Percentiles rank a stretch among this genome's conserved stretches.
Evolutionary conservation across 352 stramenopile species (phyloP).

Genomic region (Globisporangium ultimum): DNA sequence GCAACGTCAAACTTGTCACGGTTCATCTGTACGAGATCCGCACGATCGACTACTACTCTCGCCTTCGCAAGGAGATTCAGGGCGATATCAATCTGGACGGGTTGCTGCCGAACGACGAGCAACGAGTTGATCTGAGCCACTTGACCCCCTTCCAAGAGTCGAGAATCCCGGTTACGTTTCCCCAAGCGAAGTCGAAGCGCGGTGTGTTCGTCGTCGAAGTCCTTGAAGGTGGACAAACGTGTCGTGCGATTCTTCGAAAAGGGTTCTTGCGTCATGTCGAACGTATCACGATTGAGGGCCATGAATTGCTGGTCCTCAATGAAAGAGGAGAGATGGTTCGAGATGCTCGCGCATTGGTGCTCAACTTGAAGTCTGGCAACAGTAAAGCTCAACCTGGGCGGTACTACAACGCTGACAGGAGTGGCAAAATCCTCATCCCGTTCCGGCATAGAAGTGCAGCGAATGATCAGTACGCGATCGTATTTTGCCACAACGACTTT

Average conservation of each 20-base stretch:
- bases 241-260: slow-evolving; percentile 53
- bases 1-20: slow-evolving; percentile 51
- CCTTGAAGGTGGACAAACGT: slow-evolving; percentile 49
- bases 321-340: slow-evolving; percentile 34
- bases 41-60: slow-evolving; percentile 58
- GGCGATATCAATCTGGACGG: slow-evolving; percentile 55
- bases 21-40: slow-evolving; percentile 66
- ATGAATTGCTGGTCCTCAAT: slow-evolving; percentile 51
- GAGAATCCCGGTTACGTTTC: slow-evolving; percentile 29
- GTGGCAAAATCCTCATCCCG: slow-evolving; percentile 36
- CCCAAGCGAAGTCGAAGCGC: slow-evolving; percentile 18
- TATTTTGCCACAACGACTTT: slow-evolving; percentile 37
- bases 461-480: slow-evolving; percentile 37
- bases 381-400: slow-evolving; percentile 33
- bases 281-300: slow-evolving; percentile 34
- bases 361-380: slow-evolving; percentile 28
- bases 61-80: slow-evolving; percentile 39
- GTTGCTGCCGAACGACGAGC: slow-evolving; percentile 51
- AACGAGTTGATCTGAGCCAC: slow-evolving; percentile 43
- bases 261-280: slow-evolving; percentile 55
- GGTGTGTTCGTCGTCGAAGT: slow-evolving; percentile 66
- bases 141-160: slow-evolving; percentile 41
- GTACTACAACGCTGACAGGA: slow-evolving; percentile 22
- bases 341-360: slow-evolving; percentile 30
- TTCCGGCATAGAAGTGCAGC: slow-evolving; percentile 27